Evolutionary conservation across 1,284 basidiomycete species (phyloP).

Genomic region (Chiua sp.): DNA sequence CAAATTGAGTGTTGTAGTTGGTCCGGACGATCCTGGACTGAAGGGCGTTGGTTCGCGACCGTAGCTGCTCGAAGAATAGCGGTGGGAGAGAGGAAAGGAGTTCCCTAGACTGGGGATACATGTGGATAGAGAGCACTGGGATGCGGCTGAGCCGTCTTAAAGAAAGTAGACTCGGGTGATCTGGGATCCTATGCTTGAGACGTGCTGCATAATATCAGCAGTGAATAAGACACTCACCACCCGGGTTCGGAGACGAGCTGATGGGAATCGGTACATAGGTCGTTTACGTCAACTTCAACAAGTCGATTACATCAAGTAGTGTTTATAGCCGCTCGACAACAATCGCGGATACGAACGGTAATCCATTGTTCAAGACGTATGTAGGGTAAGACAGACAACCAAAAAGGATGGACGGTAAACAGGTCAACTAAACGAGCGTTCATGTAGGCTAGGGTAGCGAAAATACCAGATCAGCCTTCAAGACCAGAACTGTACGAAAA

Average conservation of each 20-base stretch:
- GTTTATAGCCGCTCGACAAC: too few species aligned
- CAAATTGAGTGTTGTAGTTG: not conserved
- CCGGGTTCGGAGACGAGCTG: too few species aligned
- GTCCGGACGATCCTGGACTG: not conserved
- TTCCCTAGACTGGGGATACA: not conserved
- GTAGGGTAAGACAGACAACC: conserved; percentile 11
- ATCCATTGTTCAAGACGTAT: conserved; percentile 16
- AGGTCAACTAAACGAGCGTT: conserved; percentile 32
- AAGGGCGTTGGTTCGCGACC: not conserved
- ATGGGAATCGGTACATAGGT: too few species aligned
- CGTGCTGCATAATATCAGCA: not conserved
- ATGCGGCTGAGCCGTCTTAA: not conserved
- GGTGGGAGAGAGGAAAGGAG: not conserved
- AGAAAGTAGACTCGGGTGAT: not conserved
- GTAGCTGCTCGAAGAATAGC: not conserved
- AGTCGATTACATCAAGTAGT: too few species aligned
- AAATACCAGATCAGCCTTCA: conserved; percentile 7
- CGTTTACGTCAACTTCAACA: too few species aligned
- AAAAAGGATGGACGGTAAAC: conserved; percentile 1
- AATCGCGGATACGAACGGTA: too few species aligned
- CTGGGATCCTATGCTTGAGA: too few species aligned
- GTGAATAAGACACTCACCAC: not conserved
- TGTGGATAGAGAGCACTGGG: not conserved
- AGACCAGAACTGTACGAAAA: conserved; percentile 15
- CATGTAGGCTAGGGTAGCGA: conserved; percentile 3